Evolutionary conservation across 2,329 filamentous ascomycete species (phyloP), one percentile per base, ranked within the genome.

Genomic region (Calonectria pteridis): DNA sequence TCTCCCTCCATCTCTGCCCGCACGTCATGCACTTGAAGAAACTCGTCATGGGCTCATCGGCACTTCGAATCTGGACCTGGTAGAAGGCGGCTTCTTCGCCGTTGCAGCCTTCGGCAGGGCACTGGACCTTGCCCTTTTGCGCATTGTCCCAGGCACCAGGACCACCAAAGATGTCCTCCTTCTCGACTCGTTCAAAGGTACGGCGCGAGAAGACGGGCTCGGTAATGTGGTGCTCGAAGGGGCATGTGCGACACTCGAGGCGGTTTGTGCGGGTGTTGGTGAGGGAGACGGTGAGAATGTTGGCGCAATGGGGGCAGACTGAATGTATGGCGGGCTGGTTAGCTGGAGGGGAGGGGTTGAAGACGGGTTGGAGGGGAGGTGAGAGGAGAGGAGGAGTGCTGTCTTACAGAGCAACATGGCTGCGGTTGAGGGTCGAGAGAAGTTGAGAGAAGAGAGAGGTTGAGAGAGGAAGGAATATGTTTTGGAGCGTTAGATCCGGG

Each of bases 1-100:
- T 92, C 79, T 93, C 92, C 84, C 91, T 90, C 92, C 92, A 94
- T 70, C 91, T 86, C 75, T 91, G 86, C 29, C 89, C 90, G 79
- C 92, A 94, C 16, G 88, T 88, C 90, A 93, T 93, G 81, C 92
- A 94, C 91, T 95, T 97, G 86, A 93, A 97, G 86, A 98, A 98
- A 74, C 93, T 96, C 78, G 97, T 99, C 94, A 98, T 98, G 74
- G 97, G 97, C 89, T 99, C 97, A 86, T 99, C 97, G 67, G 97
- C 97, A 88, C 95, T 98, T 79, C 97, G 93, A 86, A 98, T 98
- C 89, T 99, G 97, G 79, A 98, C 92, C 88, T 98, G 95, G 88
- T 96, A 98, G 88, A 96, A 98, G 76, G 96, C 97, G 4, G 97
- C 97, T 87, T 95, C 92, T 74, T 92, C 90, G 76, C 95, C 95